Percentiles rank a stretch among this genome's conserved stretches.
Evolutionary conservation across 257 asterid species (phyloP).

Genomic region (Nicotiana otophora): DNA sequence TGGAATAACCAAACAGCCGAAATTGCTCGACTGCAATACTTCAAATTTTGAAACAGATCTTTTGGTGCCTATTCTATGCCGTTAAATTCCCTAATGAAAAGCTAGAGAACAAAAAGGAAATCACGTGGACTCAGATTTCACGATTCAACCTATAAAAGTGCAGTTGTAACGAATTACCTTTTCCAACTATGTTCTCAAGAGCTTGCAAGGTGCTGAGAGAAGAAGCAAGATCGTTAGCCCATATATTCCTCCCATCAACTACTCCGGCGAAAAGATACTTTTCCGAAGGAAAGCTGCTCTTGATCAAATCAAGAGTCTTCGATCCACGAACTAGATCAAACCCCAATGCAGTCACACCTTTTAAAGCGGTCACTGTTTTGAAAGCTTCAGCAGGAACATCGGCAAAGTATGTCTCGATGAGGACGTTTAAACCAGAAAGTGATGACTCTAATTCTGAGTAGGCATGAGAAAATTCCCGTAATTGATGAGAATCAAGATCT

Average conservation of each 20-base stretch:
- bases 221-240: conserved; percentile 89
- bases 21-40: not conserved
- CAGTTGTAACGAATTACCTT: conserved; percentile 38
- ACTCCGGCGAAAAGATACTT: conserved; percentile 91
- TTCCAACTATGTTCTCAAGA: conserved; percentile 82
- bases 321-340: conserved; percentile 69
- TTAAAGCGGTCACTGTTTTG: conserved; percentile 41
- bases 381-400: conserved; percentile 49
- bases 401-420: conserved; percentile 47
- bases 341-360: conserved; percentile 45
- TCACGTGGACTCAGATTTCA: not conserved
- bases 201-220: conserved; percentile 57
- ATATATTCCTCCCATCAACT: conserved; percentile 98
- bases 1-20: not conserved
- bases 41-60: not conserved
- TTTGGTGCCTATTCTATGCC: not conserved
- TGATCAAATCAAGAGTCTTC: conserved; percentile 69
- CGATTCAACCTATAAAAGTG: not conserved
- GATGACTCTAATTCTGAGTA: conserved; percentile 36
- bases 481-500: conserved; percentile 42
- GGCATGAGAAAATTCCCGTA: conserved; percentile 38
- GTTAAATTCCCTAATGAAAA: not conserved
- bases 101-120: not conserved
- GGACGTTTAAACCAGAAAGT: conserved; percentile 39
- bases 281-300: conserved; percentile 75